These are phyloP conservation scores for Venturia nashicola DNA, from an alignment of 2,329 filamentous ascomycete genomes.

Conservation along the genomic window DNA sequence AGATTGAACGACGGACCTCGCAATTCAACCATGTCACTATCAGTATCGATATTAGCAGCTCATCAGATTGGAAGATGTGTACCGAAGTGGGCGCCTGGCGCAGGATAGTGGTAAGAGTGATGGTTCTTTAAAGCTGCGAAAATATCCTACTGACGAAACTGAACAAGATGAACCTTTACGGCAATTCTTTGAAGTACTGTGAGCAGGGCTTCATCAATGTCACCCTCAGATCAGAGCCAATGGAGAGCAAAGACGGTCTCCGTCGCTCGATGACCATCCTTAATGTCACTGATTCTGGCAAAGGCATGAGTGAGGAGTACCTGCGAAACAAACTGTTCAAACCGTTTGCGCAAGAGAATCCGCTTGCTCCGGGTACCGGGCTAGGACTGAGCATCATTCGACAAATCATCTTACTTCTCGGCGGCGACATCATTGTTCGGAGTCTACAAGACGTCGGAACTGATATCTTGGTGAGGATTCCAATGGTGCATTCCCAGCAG, in stretches of 20 bases:
- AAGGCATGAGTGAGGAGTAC: slow-evolving; percentile 12
- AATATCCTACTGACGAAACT: background rate
- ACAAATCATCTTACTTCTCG: slow-evolving; percentile 11
- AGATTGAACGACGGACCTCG: background rate
- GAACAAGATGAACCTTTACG: slow-evolving; percentile 50
- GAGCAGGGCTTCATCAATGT: slow-evolving; percentile 38
- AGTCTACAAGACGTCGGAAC: slow-evolving; percentile 11
- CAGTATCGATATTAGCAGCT: slow-evolving; percentile 24
- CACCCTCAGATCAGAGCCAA: background rate
- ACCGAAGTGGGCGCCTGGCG: slow-evolving; percentile 27
- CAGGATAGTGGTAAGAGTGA: slow-evolving; percentile 25
- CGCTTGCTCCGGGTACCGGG: slow-evolving; percentile 12
- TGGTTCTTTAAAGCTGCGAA: background rate
- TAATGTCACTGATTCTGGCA: slow-evolving; percentile 12
- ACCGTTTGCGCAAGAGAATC: slow-evolving; percentile 13
- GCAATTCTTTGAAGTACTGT: slow-evolving; percentile 53
- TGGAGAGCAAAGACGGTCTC: background rate
- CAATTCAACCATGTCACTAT: slow-evolving; percentile 12
- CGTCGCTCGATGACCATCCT: slow-evolving; percentile 8
- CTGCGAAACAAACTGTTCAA: slow-evolving; percentile 10
- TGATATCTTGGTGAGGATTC: slow-evolving; percentile 9
- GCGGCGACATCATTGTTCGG: slow-evolving; percentile 10
- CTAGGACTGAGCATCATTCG: slow-evolving; percentile 13
- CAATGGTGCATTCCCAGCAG: slow-evolving; percentile 1
- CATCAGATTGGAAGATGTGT: slow-evolving; percentile 23